phyloP scores from a whole-genome alignment of 192 early-diverging fungal genomes.

The Rhizophagus clarus region DNA sequence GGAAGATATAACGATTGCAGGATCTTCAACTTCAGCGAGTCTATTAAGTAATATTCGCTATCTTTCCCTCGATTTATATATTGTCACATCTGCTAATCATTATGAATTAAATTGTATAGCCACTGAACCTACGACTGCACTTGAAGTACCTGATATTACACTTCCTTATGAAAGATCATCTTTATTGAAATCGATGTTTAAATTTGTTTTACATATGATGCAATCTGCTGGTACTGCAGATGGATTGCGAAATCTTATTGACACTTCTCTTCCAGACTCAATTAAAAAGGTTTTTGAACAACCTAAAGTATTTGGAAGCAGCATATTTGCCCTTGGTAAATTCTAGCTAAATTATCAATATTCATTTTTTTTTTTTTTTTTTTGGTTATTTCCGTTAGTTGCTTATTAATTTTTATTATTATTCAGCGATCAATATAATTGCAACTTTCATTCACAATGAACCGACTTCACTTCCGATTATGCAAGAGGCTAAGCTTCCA shows the following conservation, averaged over 20 bases:
- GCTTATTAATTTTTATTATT: constrained; percentile 32
- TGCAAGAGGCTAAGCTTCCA: constrained; percentile 91
- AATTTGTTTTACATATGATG: constrained; percentile 92
- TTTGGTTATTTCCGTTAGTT: background rate
- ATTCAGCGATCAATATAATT: constrained; percentile 85
- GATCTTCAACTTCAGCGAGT: background rate
- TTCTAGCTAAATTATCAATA: background rate
- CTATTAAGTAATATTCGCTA: background rate
- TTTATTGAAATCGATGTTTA: constrained; percentile 85
- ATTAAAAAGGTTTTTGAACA: constrained; percentile 74
- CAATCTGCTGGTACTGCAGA: constrained; percentile 90
- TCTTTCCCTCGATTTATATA: background rate
- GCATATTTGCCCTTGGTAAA: constrained; percentile 79
- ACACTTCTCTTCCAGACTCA: constrained; percentile 78
- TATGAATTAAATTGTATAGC: background rate
- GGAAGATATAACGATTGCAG: constrained; percentile 43
- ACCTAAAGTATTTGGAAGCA: constrained; percentile 76
- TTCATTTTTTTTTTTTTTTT: no score
- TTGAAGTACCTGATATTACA: constrained; percentile 35
- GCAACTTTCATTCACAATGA: constrained; percentile 98
- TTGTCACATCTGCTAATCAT: constrained; percentile 17
- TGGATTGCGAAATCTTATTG: constrained; percentile 92
- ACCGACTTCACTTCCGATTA: constrained; percentile 89
- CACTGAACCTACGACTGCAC: background rate
- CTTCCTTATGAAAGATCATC: constrained; percentile 74